Conservation (phyloP, 2,329 filamentous ascomycete genomes). For the Ophiosphaerella korrae region DNA sequence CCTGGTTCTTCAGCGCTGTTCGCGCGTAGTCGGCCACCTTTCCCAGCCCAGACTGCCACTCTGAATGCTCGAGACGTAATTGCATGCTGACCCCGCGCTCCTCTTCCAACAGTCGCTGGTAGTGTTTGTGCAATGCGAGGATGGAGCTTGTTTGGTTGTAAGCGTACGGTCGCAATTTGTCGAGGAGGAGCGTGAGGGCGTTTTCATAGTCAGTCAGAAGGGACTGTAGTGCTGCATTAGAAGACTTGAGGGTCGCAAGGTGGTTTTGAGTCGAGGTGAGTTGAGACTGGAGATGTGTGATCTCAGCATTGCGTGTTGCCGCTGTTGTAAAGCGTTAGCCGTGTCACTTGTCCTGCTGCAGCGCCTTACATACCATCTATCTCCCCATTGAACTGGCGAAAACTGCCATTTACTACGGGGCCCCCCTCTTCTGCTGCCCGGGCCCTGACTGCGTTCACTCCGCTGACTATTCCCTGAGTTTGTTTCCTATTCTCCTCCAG, state of each 20-base stretch:
- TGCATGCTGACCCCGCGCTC: constrained; percentile 53
- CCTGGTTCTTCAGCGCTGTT: constrained; percentile 45
- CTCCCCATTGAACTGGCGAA: constrained; percentile 44
- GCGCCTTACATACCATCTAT: constrained; percentile 30
- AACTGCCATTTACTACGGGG: constrained; percentile 21
- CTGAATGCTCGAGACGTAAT: constrained; percentile 54
- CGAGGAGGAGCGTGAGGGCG: constrained; percentile 45
- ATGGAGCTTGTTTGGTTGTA: constrained; percentile 52
- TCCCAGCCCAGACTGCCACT: constrained; percentile 55
- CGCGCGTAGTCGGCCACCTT: constrained; percentile 51
- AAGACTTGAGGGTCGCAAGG: constrained; percentile 29
- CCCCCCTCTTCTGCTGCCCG: constrained; percentile 44
- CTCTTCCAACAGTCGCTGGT: constrained; percentile 51
- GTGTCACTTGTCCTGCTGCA: neutral
- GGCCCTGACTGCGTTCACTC: constrained; percentile 46
- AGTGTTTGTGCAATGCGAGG: constrained; percentile 54
- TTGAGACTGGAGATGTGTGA: constrained; percentile 38
- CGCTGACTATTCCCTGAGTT: constrained; percentile 45
- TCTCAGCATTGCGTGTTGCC: constrained; percentile 37
- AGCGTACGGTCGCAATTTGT: constrained; percentile 39
- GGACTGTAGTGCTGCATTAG: constrained; percentile 31
- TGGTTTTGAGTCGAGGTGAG: constrained; percentile 35
- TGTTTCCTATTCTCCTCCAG: constrained; percentile 49
- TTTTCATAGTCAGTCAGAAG: constrained; percentile 52
- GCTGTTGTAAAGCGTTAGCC: constrained; percentile 23